These are phyloP conservation scores for Uromyces viciae-fabae DNA, from an alignment of 1,284 basidiomycete species.

Conservation along the genomic window DNA sequence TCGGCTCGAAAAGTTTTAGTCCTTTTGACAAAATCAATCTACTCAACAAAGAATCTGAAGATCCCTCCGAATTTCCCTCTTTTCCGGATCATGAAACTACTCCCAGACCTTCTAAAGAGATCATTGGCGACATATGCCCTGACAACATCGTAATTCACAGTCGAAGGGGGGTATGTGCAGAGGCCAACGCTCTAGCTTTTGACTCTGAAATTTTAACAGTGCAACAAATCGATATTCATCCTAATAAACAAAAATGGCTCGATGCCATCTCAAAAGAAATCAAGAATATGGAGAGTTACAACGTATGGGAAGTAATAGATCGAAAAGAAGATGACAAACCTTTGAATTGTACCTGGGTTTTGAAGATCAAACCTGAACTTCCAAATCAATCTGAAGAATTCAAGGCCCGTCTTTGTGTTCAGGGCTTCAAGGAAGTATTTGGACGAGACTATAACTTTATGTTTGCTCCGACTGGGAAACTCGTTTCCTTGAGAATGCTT, in stretches of 20 bases:
- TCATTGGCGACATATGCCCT: not conserved
- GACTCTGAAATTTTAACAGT: not conserved
- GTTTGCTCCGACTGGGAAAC: not conserved
- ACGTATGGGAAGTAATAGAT: not conserved
- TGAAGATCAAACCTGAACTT: not conserved
- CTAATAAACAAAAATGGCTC: not conserved
- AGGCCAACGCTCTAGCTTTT: not conserved
- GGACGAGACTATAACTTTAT: not conserved
- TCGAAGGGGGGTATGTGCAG: slow-evolving; percentile 3
- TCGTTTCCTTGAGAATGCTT: not conserved
- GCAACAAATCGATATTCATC: not conserved
- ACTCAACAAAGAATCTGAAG: not conserved
- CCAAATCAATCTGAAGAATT: not conserved
- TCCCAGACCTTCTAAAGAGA: not conserved
- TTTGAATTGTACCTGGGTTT: not conserved
- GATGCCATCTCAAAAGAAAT: not conserved
- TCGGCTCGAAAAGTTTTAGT: not conserved
- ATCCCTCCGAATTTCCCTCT: not conserved
- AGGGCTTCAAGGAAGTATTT: not conserved
- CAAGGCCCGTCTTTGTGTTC: not conserved
- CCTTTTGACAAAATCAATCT: not conserved
- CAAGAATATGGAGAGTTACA: not conserved
- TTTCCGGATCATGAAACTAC: not conserved
- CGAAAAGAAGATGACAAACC: not conserved
- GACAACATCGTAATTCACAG: not conserved